Evolutionary conservation across 768 basidiomycete genomes (phyloP).

Genomic region (Tephrocybe sp.): DNA sequence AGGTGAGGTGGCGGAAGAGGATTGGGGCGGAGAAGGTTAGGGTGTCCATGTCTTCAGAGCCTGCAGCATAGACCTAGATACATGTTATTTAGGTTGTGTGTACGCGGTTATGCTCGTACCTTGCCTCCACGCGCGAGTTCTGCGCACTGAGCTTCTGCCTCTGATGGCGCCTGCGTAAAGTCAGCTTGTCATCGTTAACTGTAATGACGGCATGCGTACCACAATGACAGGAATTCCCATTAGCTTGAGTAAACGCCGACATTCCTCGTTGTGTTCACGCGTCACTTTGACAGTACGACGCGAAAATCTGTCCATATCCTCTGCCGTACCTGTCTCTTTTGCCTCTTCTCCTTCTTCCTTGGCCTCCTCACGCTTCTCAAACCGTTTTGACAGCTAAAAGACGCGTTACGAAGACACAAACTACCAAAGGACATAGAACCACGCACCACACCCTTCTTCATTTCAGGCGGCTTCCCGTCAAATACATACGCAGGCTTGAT

Average conservation of each 20-base stretch:
- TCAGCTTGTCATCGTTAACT: neutral
- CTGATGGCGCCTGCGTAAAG: conserved; percentile 81
- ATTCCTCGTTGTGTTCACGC: conserved; percentile 95
- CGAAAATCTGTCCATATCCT: conserved; percentile 89
- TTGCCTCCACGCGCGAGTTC: conserved; percentile 96
- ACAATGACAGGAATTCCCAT: conserved; percentile 98
- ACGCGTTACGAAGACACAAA: conserved; percentile 7
- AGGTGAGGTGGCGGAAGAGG: conserved; percentile 92
- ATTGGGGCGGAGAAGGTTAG: conserved; percentile 93
- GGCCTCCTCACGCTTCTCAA: conserved; percentile 86
- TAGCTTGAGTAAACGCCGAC: conserved; percentile 77
- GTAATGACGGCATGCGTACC: conserved; percentile 42
- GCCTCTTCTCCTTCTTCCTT: conserved; percentile 96
- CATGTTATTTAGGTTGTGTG: neutral
- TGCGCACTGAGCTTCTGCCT: conserved; percentile 98
- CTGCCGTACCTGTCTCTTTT: conserved; percentile 91
- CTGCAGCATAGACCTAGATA: conserved; percentile 88
- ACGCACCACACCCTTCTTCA: conserved; percentile 96
- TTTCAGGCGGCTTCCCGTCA: conserved; percentile 96
- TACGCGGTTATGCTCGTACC: conserved; percentile 36
- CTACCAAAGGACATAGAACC: neutral
- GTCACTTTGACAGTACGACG: conserved; percentile 94
- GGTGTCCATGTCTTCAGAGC: conserved; percentile 99
- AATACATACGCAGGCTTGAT: conserved; percentile 99
- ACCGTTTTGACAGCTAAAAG: conserved; percentile 90